Evolutionary conservation across 352 stramenopile genomes (phyloP).

Genomic region (Globisporangium spinosum): DNA sequence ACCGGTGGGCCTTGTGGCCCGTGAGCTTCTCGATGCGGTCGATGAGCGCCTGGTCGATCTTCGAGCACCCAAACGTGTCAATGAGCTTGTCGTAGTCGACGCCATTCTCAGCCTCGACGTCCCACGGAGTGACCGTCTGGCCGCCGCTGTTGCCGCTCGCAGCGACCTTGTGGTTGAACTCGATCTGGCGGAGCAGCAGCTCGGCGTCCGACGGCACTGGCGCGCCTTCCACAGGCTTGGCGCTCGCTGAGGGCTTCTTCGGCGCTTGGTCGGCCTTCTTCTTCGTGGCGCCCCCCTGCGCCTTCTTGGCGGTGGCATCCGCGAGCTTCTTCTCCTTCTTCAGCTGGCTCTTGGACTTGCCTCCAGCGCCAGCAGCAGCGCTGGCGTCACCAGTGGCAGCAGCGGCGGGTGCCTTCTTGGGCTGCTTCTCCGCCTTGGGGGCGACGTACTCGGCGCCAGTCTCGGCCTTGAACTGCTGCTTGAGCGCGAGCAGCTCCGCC

Average conservation of each 20-base stretch:
- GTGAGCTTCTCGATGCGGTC: constrained; percentile 95
- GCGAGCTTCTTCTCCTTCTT: constrained; percentile 89
- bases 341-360: constrained; percentile 83
- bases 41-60: constrained; percentile 93
- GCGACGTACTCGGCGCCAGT: constrained; percentile 72
- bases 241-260: constrained; percentile 65
- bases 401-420: constrained; percentile 24
- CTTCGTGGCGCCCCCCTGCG: constrained; percentile 19
- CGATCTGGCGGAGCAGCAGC: constrained; percentile 64
- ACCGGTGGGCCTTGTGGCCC: constrained; percentile 92
- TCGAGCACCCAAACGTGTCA: constrained; percentile 95
- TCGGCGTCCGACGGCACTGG: constrained; percentile 51
- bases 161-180: constrained; percentile 68
- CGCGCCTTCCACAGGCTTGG: constrained; percentile 59
- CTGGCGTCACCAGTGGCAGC: neutral
- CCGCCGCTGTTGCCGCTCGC: constrained; percentile 44
- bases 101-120: constrained; percentile 92
- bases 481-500: constrained; percentile 62
- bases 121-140: constrained; percentile 91
- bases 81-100: constrained; percentile 99
- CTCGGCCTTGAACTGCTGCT: constrained; percentile 75
- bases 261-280: constrained; percentile 41
- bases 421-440: constrained; percentile 35
- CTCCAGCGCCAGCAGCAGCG: constrained; percentile 17
- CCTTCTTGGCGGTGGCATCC: constrained; percentile 41